A percentile compares a stretch with the other conserved stretches of the same genome.
These are phyloP conservation scores for Herpetospermum pedunculosum DNA, from an alignment of 306 rosid species.

Conservation along the genomic window DNA sequence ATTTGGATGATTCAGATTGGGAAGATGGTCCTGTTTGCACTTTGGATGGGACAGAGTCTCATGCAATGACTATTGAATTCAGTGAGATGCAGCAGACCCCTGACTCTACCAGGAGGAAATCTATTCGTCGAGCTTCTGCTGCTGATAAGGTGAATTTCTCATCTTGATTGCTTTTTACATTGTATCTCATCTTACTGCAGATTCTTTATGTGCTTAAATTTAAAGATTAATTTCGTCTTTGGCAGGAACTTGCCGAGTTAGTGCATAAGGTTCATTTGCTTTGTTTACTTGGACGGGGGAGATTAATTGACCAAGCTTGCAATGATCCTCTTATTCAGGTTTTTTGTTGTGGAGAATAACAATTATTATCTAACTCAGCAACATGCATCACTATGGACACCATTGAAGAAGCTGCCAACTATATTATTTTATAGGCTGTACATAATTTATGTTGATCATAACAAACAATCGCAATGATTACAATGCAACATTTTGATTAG, in stretches of 20 bases:
- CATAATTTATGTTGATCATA: neutral
- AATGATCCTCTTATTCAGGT: slow-evolving; percentile 87
- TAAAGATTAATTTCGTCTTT: neutral
- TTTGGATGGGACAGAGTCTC: slow-evolving; percentile 19
- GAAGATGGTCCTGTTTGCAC: slow-evolving; percentile 59
- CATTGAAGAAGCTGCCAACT: neutral
- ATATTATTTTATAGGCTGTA: neutral
- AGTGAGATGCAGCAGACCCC: slow-evolving; percentile 27
- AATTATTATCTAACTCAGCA: slow-evolving; percentile 1
- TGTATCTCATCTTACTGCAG: slow-evolving; percentile 19
- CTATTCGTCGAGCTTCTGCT: slow-evolving; percentile 55
- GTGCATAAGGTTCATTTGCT: slow-evolving; percentile 88
- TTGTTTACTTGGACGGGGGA: slow-evolving; percentile 90
- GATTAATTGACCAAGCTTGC: slow-evolving; percentile 69
- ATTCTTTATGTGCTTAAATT: slow-evolving; percentile 11
- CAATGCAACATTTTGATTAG: neutral
- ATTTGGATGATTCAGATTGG: slow-evolving; percentile 69
- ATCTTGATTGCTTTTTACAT: slow-evolving; percentile 14
- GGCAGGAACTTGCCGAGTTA: slow-evolving; percentile 71
- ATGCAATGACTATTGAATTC: slow-evolving; percentile 54
- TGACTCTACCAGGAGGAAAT: slow-evolving; percentile 38
- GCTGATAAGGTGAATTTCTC: slow-evolving; percentile 51
- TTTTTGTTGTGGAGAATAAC: slow-evolving; percentile 6
- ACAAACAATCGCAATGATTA: neutral
- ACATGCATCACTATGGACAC: neutral